Conservation (phyloP, 1,284 basidiomycete species). For the Mycena sp. region DNA sequence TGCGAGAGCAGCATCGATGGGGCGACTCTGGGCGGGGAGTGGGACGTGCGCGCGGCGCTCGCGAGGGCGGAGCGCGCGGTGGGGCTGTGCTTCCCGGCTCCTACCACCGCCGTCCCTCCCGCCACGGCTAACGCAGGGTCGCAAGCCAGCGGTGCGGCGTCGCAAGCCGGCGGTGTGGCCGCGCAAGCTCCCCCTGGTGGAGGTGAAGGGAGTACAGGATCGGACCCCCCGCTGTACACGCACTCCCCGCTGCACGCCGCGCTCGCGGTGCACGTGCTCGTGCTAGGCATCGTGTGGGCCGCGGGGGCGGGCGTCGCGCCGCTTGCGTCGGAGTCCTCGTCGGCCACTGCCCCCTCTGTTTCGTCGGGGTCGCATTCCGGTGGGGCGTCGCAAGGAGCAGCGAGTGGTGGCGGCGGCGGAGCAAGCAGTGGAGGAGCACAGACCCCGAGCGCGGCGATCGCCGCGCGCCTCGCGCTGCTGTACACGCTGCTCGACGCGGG, state of each 20-base stretch:
- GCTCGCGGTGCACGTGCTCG: conserved; percentile 61
- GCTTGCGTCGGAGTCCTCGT: neutral
- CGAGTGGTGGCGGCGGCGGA: no score
- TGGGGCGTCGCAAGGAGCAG: no score
- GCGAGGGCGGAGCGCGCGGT: conserved; percentile 55
- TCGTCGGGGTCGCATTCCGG: conserved; percentile 16
- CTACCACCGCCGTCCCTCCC: no score
- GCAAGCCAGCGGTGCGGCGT: conserved; percentile 30
- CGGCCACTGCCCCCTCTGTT: neutral
- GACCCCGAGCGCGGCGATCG: conserved; percentile 36
- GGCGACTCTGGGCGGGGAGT: conserved; percentile 64
- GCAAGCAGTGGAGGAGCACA: no score
- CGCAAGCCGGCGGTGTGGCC: no score
- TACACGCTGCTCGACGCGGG: conserved; percentile 72
- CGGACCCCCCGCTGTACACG: conserved; percentile 41
- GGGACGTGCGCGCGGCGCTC: conserved; percentile 56
- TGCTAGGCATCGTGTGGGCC: conserved; percentile 65
- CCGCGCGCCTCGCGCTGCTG: conserved; percentile 59
- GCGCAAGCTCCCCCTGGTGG: no score
- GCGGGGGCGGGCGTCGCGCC: conserved; percentile 50
- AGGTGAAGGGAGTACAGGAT: no score
- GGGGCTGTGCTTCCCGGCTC: conserved; percentile 46
- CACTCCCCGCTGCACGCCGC: conserved; percentile 52
- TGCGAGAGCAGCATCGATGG: no score
- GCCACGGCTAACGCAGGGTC: conserved; percentile 6